Conservation (phyloP, 805 yeast genomes). For the Nematodospora valgi region DNA sequence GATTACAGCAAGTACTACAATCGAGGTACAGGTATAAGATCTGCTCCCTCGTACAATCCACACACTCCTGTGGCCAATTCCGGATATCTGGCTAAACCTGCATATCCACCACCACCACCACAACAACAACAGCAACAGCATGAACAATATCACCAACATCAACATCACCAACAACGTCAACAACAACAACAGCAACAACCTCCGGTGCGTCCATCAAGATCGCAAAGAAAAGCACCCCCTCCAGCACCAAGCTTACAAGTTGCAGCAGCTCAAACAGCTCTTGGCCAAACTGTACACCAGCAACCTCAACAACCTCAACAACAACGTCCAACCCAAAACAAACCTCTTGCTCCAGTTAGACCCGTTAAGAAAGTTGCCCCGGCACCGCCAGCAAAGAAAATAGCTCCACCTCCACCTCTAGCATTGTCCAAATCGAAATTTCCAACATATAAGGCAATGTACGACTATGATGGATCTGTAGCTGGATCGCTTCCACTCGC, state of each 20-base stretch:
- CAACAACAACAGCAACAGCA: slow-evolving; percentile 17
- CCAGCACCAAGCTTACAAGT: slow-evolving; percentile 14
- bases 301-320: slow-evolving; percentile 9
- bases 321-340: slow-evolving; percentile 4
- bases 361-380: slow-evolving; percentile 44
- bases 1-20: slow-evolving; percentile 43
- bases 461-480: slow-evolving; percentile 86
- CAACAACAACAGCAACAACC: slow-evolving; percentile 9
- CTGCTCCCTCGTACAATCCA: slow-evolving; percentile 3
- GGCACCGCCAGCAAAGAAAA: slow-evolving; percentile 55
- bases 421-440: slow-evolving; percentile 52
- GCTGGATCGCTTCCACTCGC: slow-evolving; percentile 73
- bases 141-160: slow-evolving; percentile 12
- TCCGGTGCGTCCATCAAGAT: slow-evolving; percentile 6
- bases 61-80: slow-evolving; percentile 4
- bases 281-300: slow-evolving; percentile 10
- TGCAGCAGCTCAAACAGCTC: slow-evolving; percentile 11
- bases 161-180: slow-evolving; percentile 19
- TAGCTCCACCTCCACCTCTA: slow-evolving; percentile 65
- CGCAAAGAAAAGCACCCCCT: slow-evolving; percentile 14
- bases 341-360: slow-evolving; percentile 21
- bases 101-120: slow-evolving; percentile 4
- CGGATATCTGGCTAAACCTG: slow-evolving; percentile 16
- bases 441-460: slow-evolving; percentile 82
- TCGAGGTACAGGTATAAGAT: slow-evolving; percentile 21